Evolutionary conservation across 2,329 filamentous ascomycete genomes (phyloP), one percentile per base, ranked within the genome.

Genomic region (Trichoderma afroharzianum): DNA sequence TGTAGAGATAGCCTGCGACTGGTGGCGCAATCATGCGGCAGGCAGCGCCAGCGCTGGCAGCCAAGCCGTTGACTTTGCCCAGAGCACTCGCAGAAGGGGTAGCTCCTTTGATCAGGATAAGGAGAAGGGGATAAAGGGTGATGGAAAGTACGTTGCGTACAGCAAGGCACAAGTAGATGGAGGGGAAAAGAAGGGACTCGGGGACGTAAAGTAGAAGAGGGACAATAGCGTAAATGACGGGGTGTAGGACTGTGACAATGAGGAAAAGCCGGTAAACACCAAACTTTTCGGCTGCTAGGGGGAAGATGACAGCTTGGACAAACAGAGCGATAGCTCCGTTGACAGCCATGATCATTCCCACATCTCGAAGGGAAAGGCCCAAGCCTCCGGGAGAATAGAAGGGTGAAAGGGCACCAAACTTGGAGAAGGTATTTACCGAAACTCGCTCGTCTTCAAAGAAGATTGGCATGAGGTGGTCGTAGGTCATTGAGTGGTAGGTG

Each of bases 401-500:
- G 2, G 80, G 83, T 75, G 81, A 86, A 55, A 78, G 77, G n/a
- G 76, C 71, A 64, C 75, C 72, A 61, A 75, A 53, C n/a, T 75
- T 75, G 55, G 80, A 73, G 28, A 81, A 74, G 6, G 83, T 79
- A 55, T 83, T 80, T 59, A 83, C 78, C 30, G 81, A 79, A 73
- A 81, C 83, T 33, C 88, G 87, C 53, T 90, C 86, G 76, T 97
- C 94, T 80, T 98, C 94, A 66, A 97, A 89, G 82, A 97, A 98
- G 72, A 98, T 97, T 8, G 95, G 95, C 68, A 97, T 86, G 1
- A 98, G 87, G 79, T 97, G 93, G 78, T 98, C 95, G 81, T 93
- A 98, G 0, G 92, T 94, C 94, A 98, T 98, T 47, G 92, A 94
- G 82, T 98, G 95, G 79, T 97, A 97, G 5, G 94, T 96, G 83